Evolutionary conservation across 495 filamentous ascomycete species (phyloP).

Genomic region (Hypoxylon fuscum): DNA sequence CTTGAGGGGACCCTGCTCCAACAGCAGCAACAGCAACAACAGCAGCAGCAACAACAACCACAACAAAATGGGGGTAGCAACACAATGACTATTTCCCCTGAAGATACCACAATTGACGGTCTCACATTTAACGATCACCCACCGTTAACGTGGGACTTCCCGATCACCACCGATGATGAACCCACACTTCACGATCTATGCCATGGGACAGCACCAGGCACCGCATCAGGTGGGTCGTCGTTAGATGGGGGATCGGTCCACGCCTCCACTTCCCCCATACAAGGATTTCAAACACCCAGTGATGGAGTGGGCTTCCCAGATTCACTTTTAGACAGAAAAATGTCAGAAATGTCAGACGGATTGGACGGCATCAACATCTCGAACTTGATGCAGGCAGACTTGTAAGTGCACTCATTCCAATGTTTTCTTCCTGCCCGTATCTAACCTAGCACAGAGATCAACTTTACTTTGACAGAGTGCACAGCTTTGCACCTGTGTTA

Average conservation of each 20-base stretch:
- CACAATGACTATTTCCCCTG: conserved; percentile 18
- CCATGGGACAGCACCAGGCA: conserved; percentile 20
- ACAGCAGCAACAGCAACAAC: conserved; percentile 32
- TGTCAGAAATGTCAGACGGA: conserved; percentile 25
- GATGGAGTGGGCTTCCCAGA: conserved; percentile 27
- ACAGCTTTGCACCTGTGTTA: conserved; percentile 62
- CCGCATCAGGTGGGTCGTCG: conserved; percentile 24
- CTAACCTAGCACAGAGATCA: conserved; percentile 56
- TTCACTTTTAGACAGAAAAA: conserved; percentile 14
- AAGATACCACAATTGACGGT: conserved; percentile 22
- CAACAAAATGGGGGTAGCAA: conserved; percentile 1
- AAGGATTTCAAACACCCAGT: conserved; percentile 31
- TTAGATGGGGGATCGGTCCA: conserved; percentile 36
- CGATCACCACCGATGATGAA: conserved; percentile 24
- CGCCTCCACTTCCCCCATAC: conserved; percentile 35
- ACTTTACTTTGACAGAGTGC: conserved; percentile 67
- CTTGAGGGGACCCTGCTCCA: conserved; percentile 36
- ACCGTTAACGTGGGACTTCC: conserved; percentile 35
- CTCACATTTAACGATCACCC: conserved; percentile 25
- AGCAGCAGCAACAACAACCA: conserved; percentile 15
- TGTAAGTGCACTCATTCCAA: conserved; percentile 17
- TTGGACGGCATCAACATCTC: conserved; percentile 37
- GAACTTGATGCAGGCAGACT: conserved; percentile 38
- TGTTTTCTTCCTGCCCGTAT: not conserved
- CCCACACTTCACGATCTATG: conserved; percentile 26